Conservation (phyloP, 2,329 filamentous ascomycete species). For the Teratosphaeria destructans region DNA sequence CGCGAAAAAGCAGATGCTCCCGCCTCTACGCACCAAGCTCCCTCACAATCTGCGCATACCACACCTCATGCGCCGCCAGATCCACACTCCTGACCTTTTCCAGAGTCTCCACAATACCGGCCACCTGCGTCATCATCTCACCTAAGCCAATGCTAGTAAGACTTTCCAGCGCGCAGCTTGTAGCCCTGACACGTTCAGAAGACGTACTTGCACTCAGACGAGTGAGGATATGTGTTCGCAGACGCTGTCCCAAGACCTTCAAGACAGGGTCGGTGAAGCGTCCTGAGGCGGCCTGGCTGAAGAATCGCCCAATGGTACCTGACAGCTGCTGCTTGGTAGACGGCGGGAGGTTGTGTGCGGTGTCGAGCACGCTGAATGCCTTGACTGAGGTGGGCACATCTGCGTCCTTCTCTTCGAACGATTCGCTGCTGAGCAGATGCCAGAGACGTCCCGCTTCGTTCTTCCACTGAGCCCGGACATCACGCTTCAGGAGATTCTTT, state of each 20-base stretch:
- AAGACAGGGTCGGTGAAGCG: slow-evolving; percentile 51
- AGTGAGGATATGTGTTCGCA: slow-evolving; percentile 56
- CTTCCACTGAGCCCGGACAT: slow-evolving; percentile 69
- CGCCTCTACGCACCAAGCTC: neutral
- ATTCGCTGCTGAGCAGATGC: slow-evolving; percentile 41
- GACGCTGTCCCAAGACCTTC: slow-evolving; percentile 56
- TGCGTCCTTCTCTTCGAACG: slow-evolving; percentile 7
- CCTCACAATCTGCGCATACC: slow-evolving; percentile 12
- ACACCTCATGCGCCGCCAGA: slow-evolving; percentile 11
- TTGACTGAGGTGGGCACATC: slow-evolving; percentile 28
- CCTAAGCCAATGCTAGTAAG: slow-evolving; percentile 59
- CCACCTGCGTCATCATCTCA: slow-evolving; percentile 61
- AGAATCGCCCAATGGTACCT: slow-evolving; percentile 36
- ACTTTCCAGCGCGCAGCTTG: slow-evolving; percentile 58
- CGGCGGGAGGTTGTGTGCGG: slow-evolving; percentile 40
- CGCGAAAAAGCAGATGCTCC: neutral
- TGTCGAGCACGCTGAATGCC: slow-evolving; percentile 39
- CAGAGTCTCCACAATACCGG: slow-evolving; percentile 59
- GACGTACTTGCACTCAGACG: slow-evolving; percentile 56
- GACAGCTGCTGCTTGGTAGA: slow-evolving; percentile 34
- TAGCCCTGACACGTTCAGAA: slow-evolving; percentile 59
- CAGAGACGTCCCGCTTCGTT: slow-evolving; percentile 62
- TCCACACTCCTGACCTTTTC: slow-evolving; percentile 51
- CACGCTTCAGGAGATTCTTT: slow-evolving; percentile 74
- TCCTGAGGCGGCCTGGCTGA: slow-evolving; percentile 40